Conservation (phyloP, 1,284 basidiomycete genomes). For the Taiwanofungus camphoratus region DNA sequence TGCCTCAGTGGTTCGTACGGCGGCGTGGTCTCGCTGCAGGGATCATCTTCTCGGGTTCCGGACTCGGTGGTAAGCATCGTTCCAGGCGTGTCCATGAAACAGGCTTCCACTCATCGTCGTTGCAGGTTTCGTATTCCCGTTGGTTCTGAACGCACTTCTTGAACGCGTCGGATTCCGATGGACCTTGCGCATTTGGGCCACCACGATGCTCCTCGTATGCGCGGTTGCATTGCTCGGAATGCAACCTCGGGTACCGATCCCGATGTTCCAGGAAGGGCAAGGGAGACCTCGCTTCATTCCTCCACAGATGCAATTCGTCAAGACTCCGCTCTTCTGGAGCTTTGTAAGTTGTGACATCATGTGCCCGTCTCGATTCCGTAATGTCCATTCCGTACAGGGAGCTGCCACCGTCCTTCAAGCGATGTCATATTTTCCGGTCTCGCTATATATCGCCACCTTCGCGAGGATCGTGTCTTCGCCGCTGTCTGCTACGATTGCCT, state of each 20-base stretch:
- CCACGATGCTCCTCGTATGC: constrained; percentile 15
- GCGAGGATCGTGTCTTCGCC: constrained; percentile 21
- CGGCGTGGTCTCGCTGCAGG: constrained; percentile 24
- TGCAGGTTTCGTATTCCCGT: constrained; percentile 24
- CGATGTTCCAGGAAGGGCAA: constrained; percentile 17
- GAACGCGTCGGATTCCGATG: constrained; percentile 22
- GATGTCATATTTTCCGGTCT: constrained; percentile 26
- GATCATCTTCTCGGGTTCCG: constrained; percentile 26
- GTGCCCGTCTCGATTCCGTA: not conserved
- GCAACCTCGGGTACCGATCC: constrained; percentile 20
- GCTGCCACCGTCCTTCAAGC: constrained; percentile 22
- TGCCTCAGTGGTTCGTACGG: constrained; percentile 20
- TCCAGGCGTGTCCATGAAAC: no score
- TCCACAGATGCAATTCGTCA: constrained; percentile 23
- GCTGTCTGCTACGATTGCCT: constrained; percentile 22
- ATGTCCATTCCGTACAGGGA: constrained; percentile 9
- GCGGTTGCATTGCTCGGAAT: constrained; percentile 21
- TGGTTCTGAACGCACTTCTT: constrained; percentile 22
- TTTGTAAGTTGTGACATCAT: constrained; percentile 13
- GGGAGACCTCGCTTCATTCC: constrained; percentile 20
- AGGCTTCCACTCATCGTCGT: no score
- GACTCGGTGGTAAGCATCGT: constrained; percentile 19
- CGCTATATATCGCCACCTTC: constrained; percentile 26
- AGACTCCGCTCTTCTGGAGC: constrained; percentile 20
- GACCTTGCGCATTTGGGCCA: constrained; percentile 24